Conservation (phyloP, 129 eudicot species). For the Chrysanthemum seticuspe region DNA sequence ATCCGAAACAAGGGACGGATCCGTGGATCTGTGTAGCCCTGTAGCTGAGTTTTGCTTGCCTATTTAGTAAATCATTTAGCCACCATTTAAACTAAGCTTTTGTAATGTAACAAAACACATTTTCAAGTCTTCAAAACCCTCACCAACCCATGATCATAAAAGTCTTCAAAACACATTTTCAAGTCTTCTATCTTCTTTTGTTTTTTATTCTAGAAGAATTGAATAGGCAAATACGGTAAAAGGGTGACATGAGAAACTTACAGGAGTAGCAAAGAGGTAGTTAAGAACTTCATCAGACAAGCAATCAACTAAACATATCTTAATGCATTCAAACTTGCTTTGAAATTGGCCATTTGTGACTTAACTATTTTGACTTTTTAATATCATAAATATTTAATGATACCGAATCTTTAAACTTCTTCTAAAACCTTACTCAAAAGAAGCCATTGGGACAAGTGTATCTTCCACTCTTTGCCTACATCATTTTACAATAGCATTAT, state of each 20-base stretch:
- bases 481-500: no score
- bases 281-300: slow-evolving; percentile 35
- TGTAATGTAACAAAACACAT: no score
- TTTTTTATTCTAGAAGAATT: neutral
- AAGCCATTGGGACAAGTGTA: slow-evolving; percentile 20
- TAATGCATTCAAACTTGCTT: slow-evolving; percentile 41
- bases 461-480: no score
- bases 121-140: no score
- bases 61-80: no score
- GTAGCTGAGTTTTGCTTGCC: no score
- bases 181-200: no score
- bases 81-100: no score
- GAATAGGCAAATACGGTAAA: neutral
- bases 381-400: neutral
- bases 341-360: slow-evolving; percentile 29
- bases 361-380: slow-evolving; percentile 31
- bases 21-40: no score
- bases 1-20: no score
- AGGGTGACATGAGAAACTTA: slow-evolving; percentile 42
- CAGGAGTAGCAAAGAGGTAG: slow-evolving; percentile 29
- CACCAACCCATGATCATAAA: no score
- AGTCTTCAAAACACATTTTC: no score
- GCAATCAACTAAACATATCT: slow-evolving; percentile 28
- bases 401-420: neutral
- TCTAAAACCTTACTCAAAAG: slow-evolving; percentile 5